A percentile compares a stretch with the other conserved stretches of the same genome.
phyloP scores from a whole-genome alignment of 2,329 filamentous ascomycete genomes.

The Fusarium continuum region DNA sequence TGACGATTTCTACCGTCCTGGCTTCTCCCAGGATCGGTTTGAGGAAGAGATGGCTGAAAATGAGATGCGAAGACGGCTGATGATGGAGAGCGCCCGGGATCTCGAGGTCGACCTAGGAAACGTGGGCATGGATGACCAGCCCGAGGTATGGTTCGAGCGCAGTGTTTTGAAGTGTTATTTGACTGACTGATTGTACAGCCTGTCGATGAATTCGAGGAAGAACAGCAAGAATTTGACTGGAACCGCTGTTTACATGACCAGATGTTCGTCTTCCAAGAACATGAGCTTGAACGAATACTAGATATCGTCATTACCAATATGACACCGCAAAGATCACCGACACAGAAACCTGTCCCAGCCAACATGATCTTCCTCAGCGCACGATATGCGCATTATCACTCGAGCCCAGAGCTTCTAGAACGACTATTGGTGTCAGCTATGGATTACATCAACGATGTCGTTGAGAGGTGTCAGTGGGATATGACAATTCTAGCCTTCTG shows the following conservation, averaged over 20 bases:
- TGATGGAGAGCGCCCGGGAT: conserved; percentile 99
- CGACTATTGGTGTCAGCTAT: conserved; percentile 86
- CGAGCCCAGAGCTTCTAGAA: conserved; percentile 82
- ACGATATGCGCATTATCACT: conserved; percentile 95
- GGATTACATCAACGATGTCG: conserved; percentile 95
- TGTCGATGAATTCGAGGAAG: conserved; percentile 83
- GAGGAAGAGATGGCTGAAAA: conserved; percentile 98
- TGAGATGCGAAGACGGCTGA: conserved; percentile 93
- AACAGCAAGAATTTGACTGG: conserved; percentile 96
- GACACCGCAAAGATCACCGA: conserved; percentile 92
- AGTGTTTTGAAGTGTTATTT: background rate
- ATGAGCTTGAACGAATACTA: conserved; percentile 88
- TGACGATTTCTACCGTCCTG: conserved; percentile 94
- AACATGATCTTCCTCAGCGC: conserved; percentile 97
- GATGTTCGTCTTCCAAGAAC: conserved; percentile 99
- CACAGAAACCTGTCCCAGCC: conserved; percentile 97
- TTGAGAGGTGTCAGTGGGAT: conserved; percentile 97
- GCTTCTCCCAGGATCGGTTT: conserved; percentile 91
- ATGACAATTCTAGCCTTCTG: conserved; percentile 99
- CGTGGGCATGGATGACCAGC: conserved; percentile 93
- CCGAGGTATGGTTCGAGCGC: conserved; percentile 72
- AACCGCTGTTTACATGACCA: conserved; percentile 93
- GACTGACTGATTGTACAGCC: conserved; percentile 54
- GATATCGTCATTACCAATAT: conserved; percentile 98
- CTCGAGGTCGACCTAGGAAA: conserved; percentile 96